A percentile compares a stretch with the other conserved stretches of the same genome.
These are phyloP conservation scores for Aciculosporium take DNA, from an alignment of 2,329 filamentous ascomycete genomes.

Conservation along the genomic window DNA sequence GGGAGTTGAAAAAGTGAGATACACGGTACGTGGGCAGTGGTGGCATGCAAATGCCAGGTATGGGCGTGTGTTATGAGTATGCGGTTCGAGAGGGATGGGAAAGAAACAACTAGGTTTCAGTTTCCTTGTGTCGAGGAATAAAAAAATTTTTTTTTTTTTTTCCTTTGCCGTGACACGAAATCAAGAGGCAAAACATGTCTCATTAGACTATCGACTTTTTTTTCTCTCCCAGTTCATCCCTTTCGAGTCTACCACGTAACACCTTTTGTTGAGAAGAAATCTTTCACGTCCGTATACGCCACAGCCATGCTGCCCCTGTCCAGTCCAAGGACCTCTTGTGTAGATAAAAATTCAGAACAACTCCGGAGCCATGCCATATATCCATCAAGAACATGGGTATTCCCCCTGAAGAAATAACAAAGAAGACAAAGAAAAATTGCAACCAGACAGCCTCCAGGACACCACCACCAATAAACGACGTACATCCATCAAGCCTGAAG, in stretches of 20 bases:
- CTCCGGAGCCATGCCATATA: conserved; percentile 10
- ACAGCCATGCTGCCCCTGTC: not conserved
- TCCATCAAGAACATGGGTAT: not conserved
- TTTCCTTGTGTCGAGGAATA: not conserved
- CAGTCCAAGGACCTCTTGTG: not conserved
- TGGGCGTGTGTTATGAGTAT: not conserved
- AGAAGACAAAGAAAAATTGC: not conserved
- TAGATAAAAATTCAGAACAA: conserved; percentile 5
- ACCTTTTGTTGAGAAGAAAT: too few species aligned
- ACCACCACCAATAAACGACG: too few species aligned
- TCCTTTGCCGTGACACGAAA: too few species aligned
- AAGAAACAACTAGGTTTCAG: not conserved
- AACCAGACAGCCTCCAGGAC: too few species aligned
- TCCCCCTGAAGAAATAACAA: not conserved
- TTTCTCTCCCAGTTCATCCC: not conserved
- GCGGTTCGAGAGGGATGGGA: not conserved
- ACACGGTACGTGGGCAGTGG: conserved; percentile 1
- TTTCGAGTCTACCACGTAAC: too few species aligned
- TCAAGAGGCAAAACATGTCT: not conserved
- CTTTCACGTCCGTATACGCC: not conserved
- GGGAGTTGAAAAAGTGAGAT: not conserved
- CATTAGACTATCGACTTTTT: too few species aligned
- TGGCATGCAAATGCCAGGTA: conserved; percentile 1
- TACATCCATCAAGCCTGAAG: too few species aligned
- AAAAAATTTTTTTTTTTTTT: too few species aligned